Evolutionary conservation across 2,329 filamentous ascomycete genomes (phyloP), one percentile per base, ranked within the genome.

Genomic region (Zelopaecilomyces penicillatus): DNA sequence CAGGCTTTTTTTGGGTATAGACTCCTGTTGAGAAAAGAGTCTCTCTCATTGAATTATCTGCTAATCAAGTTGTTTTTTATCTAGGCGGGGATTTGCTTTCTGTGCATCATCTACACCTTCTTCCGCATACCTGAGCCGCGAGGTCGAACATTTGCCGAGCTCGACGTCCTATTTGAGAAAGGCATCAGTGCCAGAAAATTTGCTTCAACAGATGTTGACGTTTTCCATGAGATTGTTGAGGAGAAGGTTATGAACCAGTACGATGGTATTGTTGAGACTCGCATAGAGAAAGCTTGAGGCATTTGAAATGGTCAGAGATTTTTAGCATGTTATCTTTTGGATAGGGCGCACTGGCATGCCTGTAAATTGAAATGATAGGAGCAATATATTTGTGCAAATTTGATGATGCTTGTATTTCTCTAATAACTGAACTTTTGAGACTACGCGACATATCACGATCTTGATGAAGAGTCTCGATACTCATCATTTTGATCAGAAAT

Each of bases 111-210:
- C 11, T 95, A 91, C 66, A 84, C 83, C 0, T 66, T 60, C 50
- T 66, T 66, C 51, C 60, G 63, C 31, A 52, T 66, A 0, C 89
- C 89, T 0, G 88, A 95, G 60, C 87, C 89, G 0, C 70, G 70
- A 4, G 89, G 86, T 7, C 80, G 88, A 36, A 85, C 85, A 0
- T 95, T 91, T 58, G 89, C 87, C 5, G 89, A 95, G 65, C 69
- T 95, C 45, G 88, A 95, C 61, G 57, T 94, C 40, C 71, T 95
- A 40, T 95, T 95, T 57, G 86, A 95, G 67, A 74, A 78, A 49
- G 70, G 75, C 1, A 68, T 91, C 26, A 74, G 75, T 52, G 85
- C 87, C 5, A 73, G 87, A 55, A 83, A 88, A 56, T 94, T 93
- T 60, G 75, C 79, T 6, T 59, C 59, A 27, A 78, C 76, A 2